Conservation (phyloP, 208 protist species). For the Entamoeba invadens region DNA sequence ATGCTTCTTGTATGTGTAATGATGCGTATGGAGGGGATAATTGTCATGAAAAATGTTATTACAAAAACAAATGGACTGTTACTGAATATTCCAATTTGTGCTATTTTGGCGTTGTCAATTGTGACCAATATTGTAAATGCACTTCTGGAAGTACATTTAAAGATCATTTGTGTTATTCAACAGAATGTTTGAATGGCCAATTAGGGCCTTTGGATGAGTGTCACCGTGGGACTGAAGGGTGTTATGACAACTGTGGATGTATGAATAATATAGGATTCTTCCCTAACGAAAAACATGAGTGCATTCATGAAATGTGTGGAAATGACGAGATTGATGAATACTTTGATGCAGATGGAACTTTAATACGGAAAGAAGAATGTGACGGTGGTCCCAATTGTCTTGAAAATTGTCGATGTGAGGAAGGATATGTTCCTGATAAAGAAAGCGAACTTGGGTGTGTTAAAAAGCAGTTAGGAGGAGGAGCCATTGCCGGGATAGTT, state of each 20-base stretch:
- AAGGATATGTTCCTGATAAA: neutral
- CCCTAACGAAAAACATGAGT: neutral
- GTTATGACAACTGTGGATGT: neutral
- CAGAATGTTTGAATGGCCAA: neutral
- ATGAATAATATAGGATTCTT: neutral
- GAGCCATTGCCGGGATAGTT: neutral
- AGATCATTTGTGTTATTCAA: neutral
- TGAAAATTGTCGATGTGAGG: neutral
- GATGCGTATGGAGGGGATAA: neutral
- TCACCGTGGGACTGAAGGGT: neutral
- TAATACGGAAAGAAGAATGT: neutral
- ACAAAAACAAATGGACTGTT: neutral
- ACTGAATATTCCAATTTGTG: neutral
- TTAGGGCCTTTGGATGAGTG: neutral
- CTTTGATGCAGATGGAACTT: neutral
- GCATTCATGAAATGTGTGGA: neutral
- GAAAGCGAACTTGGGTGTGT: neutral
- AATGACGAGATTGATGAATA: neutral
- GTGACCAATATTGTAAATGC: neutral
- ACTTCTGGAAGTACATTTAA: neutral
- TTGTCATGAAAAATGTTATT: neutral
- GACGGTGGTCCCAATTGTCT: neutral
- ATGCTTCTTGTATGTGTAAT: neutral
- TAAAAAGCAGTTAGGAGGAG: neutral
- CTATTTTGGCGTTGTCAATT: neutral